Conservation (phyloP, 2,329 filamentous ascomycete genomes). For the Myriosclerotinia curreyana region DNA sequence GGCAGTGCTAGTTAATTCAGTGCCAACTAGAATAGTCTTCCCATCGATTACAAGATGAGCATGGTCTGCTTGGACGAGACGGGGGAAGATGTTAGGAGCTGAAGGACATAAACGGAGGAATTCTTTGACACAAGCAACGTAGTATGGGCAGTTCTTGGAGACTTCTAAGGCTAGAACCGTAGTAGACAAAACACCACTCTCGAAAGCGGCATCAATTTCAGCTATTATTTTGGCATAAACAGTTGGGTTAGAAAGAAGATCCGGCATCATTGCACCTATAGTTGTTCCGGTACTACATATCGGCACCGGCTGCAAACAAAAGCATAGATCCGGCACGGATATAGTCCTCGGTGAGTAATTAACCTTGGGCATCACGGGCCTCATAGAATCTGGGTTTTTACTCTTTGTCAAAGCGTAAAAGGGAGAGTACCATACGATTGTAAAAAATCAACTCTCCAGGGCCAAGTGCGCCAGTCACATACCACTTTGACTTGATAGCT, state of each 20-base stretch:
- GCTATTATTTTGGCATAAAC: slow-evolving; percentile 13
- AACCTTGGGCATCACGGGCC: slow-evolving; percentile 4
- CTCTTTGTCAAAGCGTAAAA: background rate
- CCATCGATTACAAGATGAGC: slow-evolving; percentile 15
- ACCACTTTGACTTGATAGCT: slow-evolving; percentile 56
- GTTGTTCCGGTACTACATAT: slow-evolving; percentile 18
- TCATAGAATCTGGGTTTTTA: slow-evolving; percentile 16
- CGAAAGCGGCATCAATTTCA: slow-evolving; percentile 12
- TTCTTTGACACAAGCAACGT: slow-evolving; percentile 22
- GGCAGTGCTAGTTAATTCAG: slow-evolving; percentile 16
- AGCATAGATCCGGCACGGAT: slow-evolving; percentile 18
- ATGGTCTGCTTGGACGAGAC: slow-evolving; percentile 12
- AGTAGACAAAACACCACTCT: slow-evolving; percentile 3
- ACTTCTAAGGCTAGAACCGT: slow-evolving; percentile 6
- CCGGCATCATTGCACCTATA: slow-evolving; percentile 17
- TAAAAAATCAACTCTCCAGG: slow-evolving; percentile 52
- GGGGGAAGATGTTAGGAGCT: slow-evolving; percentile 18
- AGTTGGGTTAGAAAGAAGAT: slow-evolving; percentile 9
- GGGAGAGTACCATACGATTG: slow-evolving; percentile 43
- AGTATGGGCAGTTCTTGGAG: slow-evolving; percentile 15
- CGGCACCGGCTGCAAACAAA: slow-evolving; percentile 16
- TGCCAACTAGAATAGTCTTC: slow-evolving; percentile 13
- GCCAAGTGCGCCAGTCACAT: slow-evolving; percentile 57
- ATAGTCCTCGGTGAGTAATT: slow-evolving; percentile 10
- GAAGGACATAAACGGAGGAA: slow-evolving; percentile 12